Percentiles rank a stretch among this genome's conserved stretches.
Conservation (phyloP, 495 filamentous ascomycete genomes). For the Neurospora sublineolata region DNA sequence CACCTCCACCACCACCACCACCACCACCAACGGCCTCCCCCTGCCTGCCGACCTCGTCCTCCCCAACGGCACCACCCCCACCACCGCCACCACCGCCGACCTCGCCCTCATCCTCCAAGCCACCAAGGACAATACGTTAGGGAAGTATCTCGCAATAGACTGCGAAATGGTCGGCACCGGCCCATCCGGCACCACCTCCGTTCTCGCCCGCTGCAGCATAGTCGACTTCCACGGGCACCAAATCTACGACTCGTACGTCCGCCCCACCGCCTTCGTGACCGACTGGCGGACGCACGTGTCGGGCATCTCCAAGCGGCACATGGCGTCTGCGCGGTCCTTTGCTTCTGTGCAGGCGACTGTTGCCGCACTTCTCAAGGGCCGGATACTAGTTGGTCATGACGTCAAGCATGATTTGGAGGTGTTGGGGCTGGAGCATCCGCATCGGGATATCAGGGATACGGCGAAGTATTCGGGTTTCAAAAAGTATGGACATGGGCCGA, state of each 20-base stretch:
- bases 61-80: neutral
- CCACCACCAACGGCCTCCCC: neutral
- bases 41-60: neutral
- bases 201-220: conserved; percentile 69
- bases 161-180: conserved; percentile 97
- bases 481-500: conserved; percentile 61
- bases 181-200: conserved; percentile 49
- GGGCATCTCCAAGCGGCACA: conserved; percentile 61
- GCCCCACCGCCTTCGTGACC: conserved; percentile 61
- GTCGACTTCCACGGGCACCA: conserved; percentile 88
- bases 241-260: conserved; percentile 84
- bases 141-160: conserved; percentile 86
- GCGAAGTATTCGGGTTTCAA: conserved; percentile 63
- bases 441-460: conserved; percentile 72
- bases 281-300: conserved; percentile 83
- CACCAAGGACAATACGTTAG: conserved; percentile 36
- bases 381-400: conserved; percentile 83
- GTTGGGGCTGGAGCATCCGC: conserved; percentile 63
- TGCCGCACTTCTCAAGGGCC: conserved; percentile 54
- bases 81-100: neutral
- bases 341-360: conserved; percentile 65
- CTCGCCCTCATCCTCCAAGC: neutral
- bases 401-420: conserved; percentile 73
- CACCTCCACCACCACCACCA: too few relatives aligned
- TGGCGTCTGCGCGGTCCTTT: conserved; percentile 56